Evolutionary conservation across 2,329 filamentous ascomycete species (phyloP), one percentile per base, ranked within the genome.

Genomic region (Colletotrichum viniferum): DNA sequence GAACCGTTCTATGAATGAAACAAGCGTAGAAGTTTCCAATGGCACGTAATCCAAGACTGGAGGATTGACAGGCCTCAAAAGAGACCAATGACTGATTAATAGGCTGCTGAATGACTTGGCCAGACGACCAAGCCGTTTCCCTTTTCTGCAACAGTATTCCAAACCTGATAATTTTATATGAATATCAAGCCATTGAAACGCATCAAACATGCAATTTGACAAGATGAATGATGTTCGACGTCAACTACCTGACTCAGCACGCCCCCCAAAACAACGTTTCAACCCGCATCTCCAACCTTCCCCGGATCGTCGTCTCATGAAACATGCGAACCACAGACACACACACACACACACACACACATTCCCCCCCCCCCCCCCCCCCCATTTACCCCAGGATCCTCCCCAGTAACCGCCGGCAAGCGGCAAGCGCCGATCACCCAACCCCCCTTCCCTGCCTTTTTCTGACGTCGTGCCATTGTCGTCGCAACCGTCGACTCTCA

Each of bases 301-400:
- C 65, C 65, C 65, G 38, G 52, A 58, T 36, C 21, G 30, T 58
- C 65, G 52, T 38, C 65, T 69, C 55, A 69, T 69, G 65, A 69
- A 69, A 69, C 65, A 52, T 52, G 43, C 43, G 43, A 52, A 52
- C 43, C 43, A 52, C 43, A 52, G 43, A 13, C 18, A 48, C 38
- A 43, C 38, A 43, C 38, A 48, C 43, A 48, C 38, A 43, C 18
- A 43, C 43, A 52, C 38, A 48, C 9, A 43, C 18, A 43, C 18
- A 9, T 13, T 13, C 6, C n/a, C 43, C 43, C 43, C n/a, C n/a
- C n/a, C 18, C 12, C 43, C 43, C 43, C 6, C n/a, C 43, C 43
- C n/a, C 18, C 38, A 52, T 52, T 0, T 52, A 52, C 43, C 10
- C 43, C 43, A 21, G 43, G 55, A 69, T 60, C 48, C 52, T 30